Evolutionary conservation across 169 alveolate species (phyloP).

Genomic region (Cryptosporidium xiaoi): DNA sequence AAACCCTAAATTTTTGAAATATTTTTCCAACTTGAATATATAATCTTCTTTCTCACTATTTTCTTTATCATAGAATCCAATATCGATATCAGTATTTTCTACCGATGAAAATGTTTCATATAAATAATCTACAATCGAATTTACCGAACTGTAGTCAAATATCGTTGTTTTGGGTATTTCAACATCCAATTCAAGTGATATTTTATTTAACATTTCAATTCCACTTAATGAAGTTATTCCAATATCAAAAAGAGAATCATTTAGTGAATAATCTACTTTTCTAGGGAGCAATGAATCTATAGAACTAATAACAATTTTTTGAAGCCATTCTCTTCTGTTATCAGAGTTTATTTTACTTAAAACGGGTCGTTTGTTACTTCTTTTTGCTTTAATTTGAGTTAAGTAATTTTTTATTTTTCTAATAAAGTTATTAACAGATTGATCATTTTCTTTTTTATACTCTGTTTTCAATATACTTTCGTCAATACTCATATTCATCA

Average conservation of each 20-base stretch:
- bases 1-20: conserved; percentile 25
- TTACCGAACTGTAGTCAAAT: conserved; percentile 77
- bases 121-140: conserved; percentile 76
- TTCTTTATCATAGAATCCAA: neutral
- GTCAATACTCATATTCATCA: neutral
- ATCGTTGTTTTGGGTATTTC: conserved; percentile 73
- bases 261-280: conserved; percentile 10
- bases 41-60: neutral
- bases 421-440: conserved; percentile 1
- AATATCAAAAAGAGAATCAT: conserved; percentile 68
- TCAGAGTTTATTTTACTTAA: neutral
- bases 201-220: conserved; percentile 83
- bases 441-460: neutral
- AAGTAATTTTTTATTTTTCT: neutral
- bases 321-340: conserved; percentile 27
- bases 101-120: neutral
- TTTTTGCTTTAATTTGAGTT: conserved; percentile 20
- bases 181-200: conserved; percentile 74
- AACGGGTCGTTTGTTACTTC: conserved; percentile 21
- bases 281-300: conserved; percentile 50
- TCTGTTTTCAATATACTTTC: neutral
- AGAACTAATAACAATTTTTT: conserved; percentile 1
- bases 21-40: neutral
- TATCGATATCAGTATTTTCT: neutral
- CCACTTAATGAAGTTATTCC: conserved; percentile 85